Evolutionary conservation across 108 stramenopile species (phyloP), one percentile per base, ranked within the genome.

Genomic region (Cyclostephanos tholiformis): DNA sequence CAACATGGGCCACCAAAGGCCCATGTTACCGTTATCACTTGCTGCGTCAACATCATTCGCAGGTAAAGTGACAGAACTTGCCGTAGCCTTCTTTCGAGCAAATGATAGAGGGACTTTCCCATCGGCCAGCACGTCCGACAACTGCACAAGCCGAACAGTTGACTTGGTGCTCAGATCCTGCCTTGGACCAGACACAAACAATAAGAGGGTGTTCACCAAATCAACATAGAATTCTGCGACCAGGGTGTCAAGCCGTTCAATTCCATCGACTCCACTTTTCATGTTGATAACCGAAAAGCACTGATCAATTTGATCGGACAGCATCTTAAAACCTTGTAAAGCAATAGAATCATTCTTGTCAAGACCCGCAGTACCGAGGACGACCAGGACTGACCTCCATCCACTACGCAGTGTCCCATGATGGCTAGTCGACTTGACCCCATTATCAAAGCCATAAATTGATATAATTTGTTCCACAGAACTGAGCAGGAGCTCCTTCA

Each of bases 1-100:
- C 65, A 99, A 78, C 39, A 99, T 87, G 8, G 99, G 97, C 98
- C 98, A 99, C 97, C 98, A 99, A 8, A 96, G 76, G 72, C 94
- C 93, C 20, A 95, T 64, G 48, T 91, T 89, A 53, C 73, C 61
- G n/a, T 74, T 77, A 78, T 57, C 10, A 67, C 60, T 58, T 83
- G 77, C 35, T 67, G 84, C 29, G 64, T 74, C 25, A 56, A 79
- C 46, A 27, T 57, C 56, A 48, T 57, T 55, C 5, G 64, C 77
- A 17, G 59, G 62, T 17, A 49, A 29, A 25, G 26, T 27, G 23
- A 61, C 69, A 22, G 68, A 41, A 12, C 56, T 63, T 27, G 71
- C 38, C 4, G 61, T 32, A 58, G 50, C 26, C 56, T 69, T 69
- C 41, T 53, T 77, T 13, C 67, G 64, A 57, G 55, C 39, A 7